Percentiles rank a stretch among this genome's conserved stretches.
Conservation (phyloP, 2,329 filamentous ascomycete species). For the Fusarium siculi region DNA sequence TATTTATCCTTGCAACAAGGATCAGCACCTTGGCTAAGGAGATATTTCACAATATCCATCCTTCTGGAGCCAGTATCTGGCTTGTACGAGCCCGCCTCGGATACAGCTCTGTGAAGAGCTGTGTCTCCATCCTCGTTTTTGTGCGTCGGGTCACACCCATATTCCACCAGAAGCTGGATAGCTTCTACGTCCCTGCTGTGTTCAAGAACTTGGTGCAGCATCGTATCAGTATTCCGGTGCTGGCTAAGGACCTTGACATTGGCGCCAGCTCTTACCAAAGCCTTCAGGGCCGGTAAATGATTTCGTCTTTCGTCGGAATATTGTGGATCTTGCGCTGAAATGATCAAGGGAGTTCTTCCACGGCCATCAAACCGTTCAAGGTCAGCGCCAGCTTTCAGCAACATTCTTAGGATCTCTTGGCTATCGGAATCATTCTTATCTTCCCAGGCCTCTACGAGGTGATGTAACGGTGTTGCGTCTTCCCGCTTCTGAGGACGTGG, state of each 20-base stretch:
- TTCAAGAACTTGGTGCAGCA: slow-evolving; percentile 4
- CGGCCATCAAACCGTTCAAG: slow-evolving; percentile 11
- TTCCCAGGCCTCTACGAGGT: slow-evolving; percentile 10
- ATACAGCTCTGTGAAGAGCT: background rate
- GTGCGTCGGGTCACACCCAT: slow-evolving; percentile 23
- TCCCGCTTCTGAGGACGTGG: no score
- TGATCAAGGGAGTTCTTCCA: slow-evolving; percentile 6
- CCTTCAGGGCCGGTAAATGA: background rate
- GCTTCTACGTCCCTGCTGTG: background rate
- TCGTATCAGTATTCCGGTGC: background rate
- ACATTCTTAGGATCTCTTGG: slow-evolving; percentile 4
- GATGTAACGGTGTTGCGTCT: slow-evolving; percentile 13
- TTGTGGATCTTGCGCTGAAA: background rate
- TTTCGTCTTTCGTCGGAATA: background rate
- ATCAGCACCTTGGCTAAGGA: slow-evolving; percentile 31
- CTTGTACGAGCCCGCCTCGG: no score
- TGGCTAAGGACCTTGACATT: background rate
- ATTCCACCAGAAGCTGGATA: slow-evolving; percentile 23
- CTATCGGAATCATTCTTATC: slow-evolving; percentile 10
- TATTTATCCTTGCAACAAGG: background rate
- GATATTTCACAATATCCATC: slow-evolving; percentile 11
- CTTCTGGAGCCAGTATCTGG: background rate
- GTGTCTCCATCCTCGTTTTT: background rate
- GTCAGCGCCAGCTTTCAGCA: slow-evolving; percentile 25
- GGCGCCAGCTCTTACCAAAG: slow-evolving; percentile 21